Conservation (phyloP, 768 basidiomycete genomes). For the Tricholoma flavovirens region DNA sequence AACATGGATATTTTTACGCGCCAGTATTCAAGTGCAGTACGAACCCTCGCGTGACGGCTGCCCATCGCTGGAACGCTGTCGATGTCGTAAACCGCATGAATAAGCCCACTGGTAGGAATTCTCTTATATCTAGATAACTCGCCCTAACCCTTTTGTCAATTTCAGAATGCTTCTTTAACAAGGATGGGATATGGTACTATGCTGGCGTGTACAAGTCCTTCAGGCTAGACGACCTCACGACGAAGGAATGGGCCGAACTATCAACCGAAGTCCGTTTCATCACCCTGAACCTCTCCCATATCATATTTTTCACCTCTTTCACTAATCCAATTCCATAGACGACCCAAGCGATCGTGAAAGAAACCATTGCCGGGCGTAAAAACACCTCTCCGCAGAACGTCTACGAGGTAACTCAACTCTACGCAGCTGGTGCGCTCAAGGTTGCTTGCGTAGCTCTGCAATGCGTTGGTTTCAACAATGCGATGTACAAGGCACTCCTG, state of each 20-base stretch:
- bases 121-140: background rate
- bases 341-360: conserved; percentile 59
- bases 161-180: conserved; percentile 76
- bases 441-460: conserved; percentile 70
- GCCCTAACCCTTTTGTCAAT: background rate
- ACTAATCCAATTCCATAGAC: conserved; percentile 36
- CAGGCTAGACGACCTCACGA: conserved; percentile 55
- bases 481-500: conserved; percentile 57
- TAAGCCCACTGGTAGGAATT: conserved; percentile 54
- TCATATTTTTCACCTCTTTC: conserved; percentile 1
- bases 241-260: conserved; percentile 65
- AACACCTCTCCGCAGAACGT: conserved; percentile 73
- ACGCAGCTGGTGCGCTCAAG: conserved; percentile 64
- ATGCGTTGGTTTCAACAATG: conserved; percentile 70
- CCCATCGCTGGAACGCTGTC: conserved; percentile 67
- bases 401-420: conserved; percentile 71
- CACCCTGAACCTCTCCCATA: background rate
- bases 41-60: conserved; percentile 69
- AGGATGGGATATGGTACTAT: conserved; percentile 79
- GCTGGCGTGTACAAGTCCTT: conserved; percentile 73
- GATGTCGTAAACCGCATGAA: conserved; percentile 56
- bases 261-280: conserved; percentile 47
- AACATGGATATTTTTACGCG: conserved; percentile 72
- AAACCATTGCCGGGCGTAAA: conserved; percentile 65
- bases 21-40: conserved; percentile 76